Conservation (phyloP, 2,329 filamentous ascomycete species). For the Cryphonectria japonica region DNA sequence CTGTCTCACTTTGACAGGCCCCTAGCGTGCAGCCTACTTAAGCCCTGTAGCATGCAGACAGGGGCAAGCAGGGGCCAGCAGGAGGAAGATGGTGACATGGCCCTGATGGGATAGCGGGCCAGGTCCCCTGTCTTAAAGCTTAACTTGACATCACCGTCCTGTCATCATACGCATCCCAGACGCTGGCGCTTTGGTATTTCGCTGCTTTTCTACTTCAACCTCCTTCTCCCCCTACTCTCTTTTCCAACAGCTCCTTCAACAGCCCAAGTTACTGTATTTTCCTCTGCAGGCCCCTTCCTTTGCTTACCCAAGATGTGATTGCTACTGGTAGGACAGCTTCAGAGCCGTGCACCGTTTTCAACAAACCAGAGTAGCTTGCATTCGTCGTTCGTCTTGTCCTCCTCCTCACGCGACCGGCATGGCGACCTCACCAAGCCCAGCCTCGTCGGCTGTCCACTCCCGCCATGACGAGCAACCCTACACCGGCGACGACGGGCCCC, state of each 20-base stretch:
- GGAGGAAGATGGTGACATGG: not conserved
- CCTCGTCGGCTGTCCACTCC: constrained; percentile 26
- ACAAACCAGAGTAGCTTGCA: not conserved
- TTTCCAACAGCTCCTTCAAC: not conserved
- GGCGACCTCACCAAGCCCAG: constrained; percentile 20
- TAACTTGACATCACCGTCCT: constrained; percentile 25
- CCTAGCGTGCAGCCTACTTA: not conserved
- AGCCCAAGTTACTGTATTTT: not conserved
- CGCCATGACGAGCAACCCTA: constrained; percentile 20
- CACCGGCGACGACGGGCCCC: not conserved
- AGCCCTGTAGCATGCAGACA: not conserved
- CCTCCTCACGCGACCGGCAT: constrained; percentile 1
- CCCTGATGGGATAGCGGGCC: not conserved
- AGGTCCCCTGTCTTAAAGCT: constrained; percentile 17
- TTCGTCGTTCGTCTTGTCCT: not conserved
- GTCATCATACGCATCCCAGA: not conserved
- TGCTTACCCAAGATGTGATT: constrained; percentile 24
- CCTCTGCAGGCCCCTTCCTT: not conserved
- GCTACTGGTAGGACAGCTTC: constrained; percentile 19
- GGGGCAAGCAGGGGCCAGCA: not conserved
- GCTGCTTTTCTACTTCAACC: not conserved
- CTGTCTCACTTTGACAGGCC: not conserved
- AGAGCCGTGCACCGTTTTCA: constrained; percentile 5
- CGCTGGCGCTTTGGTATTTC: not conserved
- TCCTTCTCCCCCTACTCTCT: not conserved